Evolutionary conservation across 2,329 filamentous ascomycete genomes (phyloP), one percentile per base, ranked within the genome.

Genomic region (Xylaria arbuscula): DNA sequence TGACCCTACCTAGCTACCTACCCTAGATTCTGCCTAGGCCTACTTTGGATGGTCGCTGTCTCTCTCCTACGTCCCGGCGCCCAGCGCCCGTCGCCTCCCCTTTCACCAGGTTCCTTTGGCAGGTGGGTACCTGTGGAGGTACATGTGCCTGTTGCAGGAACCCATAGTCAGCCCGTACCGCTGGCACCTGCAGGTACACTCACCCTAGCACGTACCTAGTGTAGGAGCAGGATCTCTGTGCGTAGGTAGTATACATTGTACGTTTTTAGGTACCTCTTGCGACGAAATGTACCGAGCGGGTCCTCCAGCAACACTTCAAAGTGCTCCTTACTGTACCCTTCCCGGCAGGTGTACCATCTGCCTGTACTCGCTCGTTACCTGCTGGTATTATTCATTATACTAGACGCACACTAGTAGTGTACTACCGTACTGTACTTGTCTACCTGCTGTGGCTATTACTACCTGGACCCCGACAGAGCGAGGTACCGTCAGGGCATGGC

Each of bases 151-250:
- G 63, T 64, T 64, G 69, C 69, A 69, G 64, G 65, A 67, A 68
- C 62, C 68, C 70, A 70, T 66, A 57, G 65, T 68, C 70, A 72
- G 70, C 70, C 70, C 68, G 68, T 70, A 70, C 70, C 59, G 65
- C 61, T 68, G 65, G 57, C 68, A 64, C 45, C 70, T 68, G 68
- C 70, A 72, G 70, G 68, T 72, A 72, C 70, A 68, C 61, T 28
- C 38, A 17, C 38, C 56, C 54, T 70, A 66, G 67, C 55, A 32
- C 19, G 17, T 36, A n/a, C n/a, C n/a, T n/a, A 57, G 55, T 47
- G 38, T 61, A 68, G 62, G 61, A 68, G 62, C 57, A 65, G 64
- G 67, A 62, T 62, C 53, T 57, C 34, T 53, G 64, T 62, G 47
- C 17, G 59, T 64, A 48, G 28, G 28, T 28, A 28, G 28, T n/a